Percentiles rank a stretch among this genome's conserved stretches.
Evolutionary conservation across 2,329 filamentous ascomycete genomes (phyloP).

Genomic region (Stagonosporopsis vannaccii): DNA sequence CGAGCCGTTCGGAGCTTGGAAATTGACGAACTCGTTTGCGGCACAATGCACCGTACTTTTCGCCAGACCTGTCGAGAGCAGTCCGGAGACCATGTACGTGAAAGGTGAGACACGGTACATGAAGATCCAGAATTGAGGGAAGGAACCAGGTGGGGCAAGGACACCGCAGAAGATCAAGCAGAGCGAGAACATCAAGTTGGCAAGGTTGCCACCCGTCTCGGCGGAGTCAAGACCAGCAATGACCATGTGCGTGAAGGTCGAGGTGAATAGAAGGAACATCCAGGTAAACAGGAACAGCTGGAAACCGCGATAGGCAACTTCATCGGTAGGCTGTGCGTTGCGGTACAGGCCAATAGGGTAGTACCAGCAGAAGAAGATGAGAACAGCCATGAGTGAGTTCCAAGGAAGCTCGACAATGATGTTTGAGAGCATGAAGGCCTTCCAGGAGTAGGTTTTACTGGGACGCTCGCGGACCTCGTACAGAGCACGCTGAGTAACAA

Average conservation of each 20-base stretch:
- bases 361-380: slow-evolving; percentile 85
- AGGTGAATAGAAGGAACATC: slow-evolving; percentile 79
- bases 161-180: slow-evolving; percentile 77
- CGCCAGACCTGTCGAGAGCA: slow-evolving; percentile 61
- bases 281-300: slow-evolving; percentile 81
- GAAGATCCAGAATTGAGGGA: slow-evolving; percentile 78
- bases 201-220: slow-evolving; percentile 77
- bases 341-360: slow-evolving; percentile 80
- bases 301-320: slow-evolving; percentile 72
- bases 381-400: slow-evolving; percentile 77
- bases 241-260: slow-evolving; percentile 80
- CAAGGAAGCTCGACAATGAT: slow-evolving; percentile 87
- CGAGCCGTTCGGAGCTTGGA: slow-evolving; percentile 47
- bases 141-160: slow-evolving; percentile 61
- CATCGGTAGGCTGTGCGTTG: slow-evolving; percentile 69
- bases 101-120: slow-evolving; percentile 75
- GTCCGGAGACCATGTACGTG: slow-evolving; percentile 63
- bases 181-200: slow-evolving; percentile 76
- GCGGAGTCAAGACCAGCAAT: slow-evolving; percentile 78
- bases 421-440: slow-evolving; percentile 82
- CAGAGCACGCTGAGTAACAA: slow-evolving; percentile 79
- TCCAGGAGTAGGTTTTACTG: slow-evolving; percentile 85
- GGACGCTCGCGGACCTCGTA: slow-evolving; percentile 88
- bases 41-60: slow-evolving; percentile 55
- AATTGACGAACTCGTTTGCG: slow-evolving; percentile 48